These are phyloP conservation scores for Arctium lappa DNA, from an alignment of 129 eudicot genomes.

Conservation along the genomic window DNA sequence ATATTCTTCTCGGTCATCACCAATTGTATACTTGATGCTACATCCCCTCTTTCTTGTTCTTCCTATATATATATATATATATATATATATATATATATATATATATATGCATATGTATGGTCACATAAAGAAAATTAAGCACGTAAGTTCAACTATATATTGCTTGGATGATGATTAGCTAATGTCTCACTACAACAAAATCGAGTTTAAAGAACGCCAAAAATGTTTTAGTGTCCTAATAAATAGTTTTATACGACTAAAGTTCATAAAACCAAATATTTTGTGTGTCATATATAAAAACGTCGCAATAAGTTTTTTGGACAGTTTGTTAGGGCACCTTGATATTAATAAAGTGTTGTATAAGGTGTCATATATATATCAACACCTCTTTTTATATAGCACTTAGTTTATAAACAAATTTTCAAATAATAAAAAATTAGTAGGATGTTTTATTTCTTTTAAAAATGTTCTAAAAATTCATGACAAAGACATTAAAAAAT, in stretches of 20 bases:
- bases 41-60: slow-evolving; percentile 50
- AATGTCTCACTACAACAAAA: neutral
- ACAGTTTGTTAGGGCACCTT: no score
- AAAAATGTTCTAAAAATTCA: neutral
- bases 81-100: no score
- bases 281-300: no score
- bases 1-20: slow-evolving; percentile 33
- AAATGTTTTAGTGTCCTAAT: neutral
- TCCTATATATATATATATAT: slow-evolving; percentile 16
- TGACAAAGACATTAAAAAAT: neutral
- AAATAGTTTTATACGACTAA: neutral
- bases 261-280: no score
- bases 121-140: neutral
- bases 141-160: neutral
- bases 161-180: neutral
- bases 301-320: neutral
- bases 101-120: neutral
- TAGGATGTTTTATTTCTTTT: no score
- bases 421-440: no score
- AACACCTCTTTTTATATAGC: neutral
- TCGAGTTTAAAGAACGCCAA: neutral
- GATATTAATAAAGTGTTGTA: neutral
- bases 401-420: neutral
- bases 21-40: slow-evolving; percentile 42
- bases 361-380: no score